phyloP scores from a whole-genome alignment of 2,329 filamentous ascomycete species.

The Apiospora arundinis region DNA sequence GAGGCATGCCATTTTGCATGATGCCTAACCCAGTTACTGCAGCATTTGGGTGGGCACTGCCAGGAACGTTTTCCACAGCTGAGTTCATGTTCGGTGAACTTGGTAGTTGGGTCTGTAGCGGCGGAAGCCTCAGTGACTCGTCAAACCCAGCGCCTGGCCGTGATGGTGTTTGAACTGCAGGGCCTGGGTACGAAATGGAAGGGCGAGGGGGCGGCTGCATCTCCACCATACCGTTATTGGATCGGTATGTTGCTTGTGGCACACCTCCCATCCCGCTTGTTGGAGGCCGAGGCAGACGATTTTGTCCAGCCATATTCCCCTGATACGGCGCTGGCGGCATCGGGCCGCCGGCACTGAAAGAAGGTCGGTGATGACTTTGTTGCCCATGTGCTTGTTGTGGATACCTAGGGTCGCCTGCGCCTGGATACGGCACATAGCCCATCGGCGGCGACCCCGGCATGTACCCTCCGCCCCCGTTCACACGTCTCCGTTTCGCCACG shows the following conservation, averaged over 20 bases:
- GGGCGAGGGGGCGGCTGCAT: conserved; percentile 63
- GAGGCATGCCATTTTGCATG: conserved; percentile 25
- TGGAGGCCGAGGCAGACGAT: background rate
- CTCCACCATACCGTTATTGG: conserved; percentile 7
- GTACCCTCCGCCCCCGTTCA: conserved; percentile 38
- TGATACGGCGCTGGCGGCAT: background rate
- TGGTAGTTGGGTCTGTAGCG: conserved; percentile 54
- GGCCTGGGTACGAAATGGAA: conserved; percentile 40
- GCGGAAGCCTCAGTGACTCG: conserved; percentile 60
- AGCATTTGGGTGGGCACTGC: background rate
- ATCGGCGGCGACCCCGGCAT: conserved; percentile 48
- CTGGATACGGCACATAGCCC: conserved; percentile 34
- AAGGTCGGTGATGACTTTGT: conserved; percentile 40
- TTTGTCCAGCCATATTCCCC: background rate
- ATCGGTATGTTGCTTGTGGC: conserved; percentile 1
- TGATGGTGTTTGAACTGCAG: conserved; percentile 30
- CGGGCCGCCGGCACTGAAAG: background rate
- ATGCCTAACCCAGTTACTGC: conserved; percentile 29
- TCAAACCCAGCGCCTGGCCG: conserved; percentile 48
- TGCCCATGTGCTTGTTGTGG: conserved; percentile 35
- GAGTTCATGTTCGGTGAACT: conserved; percentile 31
- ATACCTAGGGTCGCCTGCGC: conserved; percentile 37
- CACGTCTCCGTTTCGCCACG: conserved; percentile 39
- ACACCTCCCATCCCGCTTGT: background rate
- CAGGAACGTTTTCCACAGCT: background rate